Conservation (phyloP, 164 flowering plant species). For the Stephania cephalantha region DNA sequence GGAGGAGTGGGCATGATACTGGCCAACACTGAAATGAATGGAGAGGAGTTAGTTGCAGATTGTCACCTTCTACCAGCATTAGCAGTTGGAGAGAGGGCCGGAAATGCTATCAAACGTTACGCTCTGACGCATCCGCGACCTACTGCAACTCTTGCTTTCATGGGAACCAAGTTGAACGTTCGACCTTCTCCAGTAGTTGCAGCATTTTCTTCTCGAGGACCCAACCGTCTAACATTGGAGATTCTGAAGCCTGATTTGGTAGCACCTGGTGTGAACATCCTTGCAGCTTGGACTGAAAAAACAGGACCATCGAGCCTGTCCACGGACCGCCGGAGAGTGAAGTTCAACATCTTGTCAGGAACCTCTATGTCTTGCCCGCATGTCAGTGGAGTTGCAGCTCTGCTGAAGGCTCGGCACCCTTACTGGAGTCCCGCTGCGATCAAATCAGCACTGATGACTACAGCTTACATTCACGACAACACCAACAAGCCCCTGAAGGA, state of each 20-base stretch:
- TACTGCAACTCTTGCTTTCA: conserved; percentile 24
- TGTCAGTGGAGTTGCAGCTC: conserved; percentile 35
- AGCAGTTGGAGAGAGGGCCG: conserved; percentile 22
- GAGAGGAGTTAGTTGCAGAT: conserved; percentile 31
- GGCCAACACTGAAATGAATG: conserved; percentile 22
- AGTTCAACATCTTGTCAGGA: conserved; percentile 30
- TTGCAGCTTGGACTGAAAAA: conserved; percentile 30
- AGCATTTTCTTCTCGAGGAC: conserved; percentile 39
- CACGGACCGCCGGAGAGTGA: conserved; percentile 23
- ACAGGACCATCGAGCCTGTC: conserved; percentile 20
- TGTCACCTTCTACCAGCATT: conserved; percentile 30
- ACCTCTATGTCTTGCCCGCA: conserved; percentile 44
- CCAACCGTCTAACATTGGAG: conserved; percentile 23
- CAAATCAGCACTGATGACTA: conserved; percentile 36
- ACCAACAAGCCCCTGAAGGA: conserved; percentile 22
- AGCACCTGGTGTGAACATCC: conserved; percentile 37
- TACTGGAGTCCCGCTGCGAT: conserved; percentile 37
- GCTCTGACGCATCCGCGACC: conserved; percentile 10
- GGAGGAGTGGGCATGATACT: conserved; percentile 43
- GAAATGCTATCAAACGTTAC: conserved; percentile 25
- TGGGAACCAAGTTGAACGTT: conserved; percentile 24
- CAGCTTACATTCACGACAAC: conserved; percentile 31
- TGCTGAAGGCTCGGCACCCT: conserved; percentile 32
- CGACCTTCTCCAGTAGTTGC: conserved; percentile 29
- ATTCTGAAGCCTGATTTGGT: conserved; percentile 34